phyloP scores from a whole-genome alignment of 148 eudicot species.

The Rhododendron simsii region DNA sequence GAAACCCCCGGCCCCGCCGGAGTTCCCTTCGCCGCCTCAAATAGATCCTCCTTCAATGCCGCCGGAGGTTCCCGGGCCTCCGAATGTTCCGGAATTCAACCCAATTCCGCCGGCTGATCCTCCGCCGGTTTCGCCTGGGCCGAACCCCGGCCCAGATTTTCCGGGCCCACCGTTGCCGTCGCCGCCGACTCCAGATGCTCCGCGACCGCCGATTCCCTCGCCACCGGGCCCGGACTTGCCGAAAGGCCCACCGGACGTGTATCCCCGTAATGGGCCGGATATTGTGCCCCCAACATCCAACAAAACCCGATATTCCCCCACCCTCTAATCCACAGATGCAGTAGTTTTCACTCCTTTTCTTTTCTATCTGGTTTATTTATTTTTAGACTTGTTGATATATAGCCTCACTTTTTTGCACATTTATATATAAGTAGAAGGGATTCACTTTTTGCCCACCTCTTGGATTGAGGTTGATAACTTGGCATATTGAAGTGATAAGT shows the following conservation, averaged over 20 bases:
- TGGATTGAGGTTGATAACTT: background rate
- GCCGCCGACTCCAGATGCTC: conserved; percentile 24
- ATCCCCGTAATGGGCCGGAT: background rate
- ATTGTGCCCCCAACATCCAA: background rate
- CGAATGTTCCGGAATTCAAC: conserved; percentile 29
- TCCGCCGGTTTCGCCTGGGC: conserved; percentile 24
- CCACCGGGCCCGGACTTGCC: background rate
- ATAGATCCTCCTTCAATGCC: conserved; percentile 5
- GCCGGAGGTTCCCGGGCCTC: conserved; percentile 17
- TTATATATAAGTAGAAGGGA: background rate
- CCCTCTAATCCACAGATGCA: background rate
- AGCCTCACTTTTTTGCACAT: background rate
- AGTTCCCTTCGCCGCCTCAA: background rate
- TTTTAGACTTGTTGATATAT: too few relatives aligned
- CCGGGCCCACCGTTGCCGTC: conserved; percentile 26
- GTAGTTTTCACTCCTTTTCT: background rate
- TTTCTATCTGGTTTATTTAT: too few relatives aligned
- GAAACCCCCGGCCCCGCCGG: background rate
- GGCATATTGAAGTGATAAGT: background rate
- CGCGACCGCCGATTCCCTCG: conserved; percentile 17
- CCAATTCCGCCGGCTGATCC: conserved; percentile 30
- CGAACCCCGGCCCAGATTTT: conserved; percentile 23
- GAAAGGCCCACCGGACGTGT: background rate
- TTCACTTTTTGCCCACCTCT: background rate
- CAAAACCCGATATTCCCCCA: background rate